Evolutionary conservation across 2,329 filamentous ascomycete genomes (phyloP).

Genomic region (Hymenoscyphus linearis): DNA sequence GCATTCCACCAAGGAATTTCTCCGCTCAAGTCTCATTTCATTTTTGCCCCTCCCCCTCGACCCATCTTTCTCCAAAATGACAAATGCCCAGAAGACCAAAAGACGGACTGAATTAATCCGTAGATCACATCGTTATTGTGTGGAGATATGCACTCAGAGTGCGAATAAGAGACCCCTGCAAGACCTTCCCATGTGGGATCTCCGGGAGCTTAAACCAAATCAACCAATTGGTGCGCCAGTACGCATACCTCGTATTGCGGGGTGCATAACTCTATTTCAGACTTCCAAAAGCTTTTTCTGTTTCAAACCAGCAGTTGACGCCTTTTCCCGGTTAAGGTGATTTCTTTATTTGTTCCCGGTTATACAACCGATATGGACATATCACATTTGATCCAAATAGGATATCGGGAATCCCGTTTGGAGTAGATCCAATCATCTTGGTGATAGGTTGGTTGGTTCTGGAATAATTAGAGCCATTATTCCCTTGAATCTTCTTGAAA

Average conservation of each 20-base stretch:
- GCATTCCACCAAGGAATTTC: neutral
- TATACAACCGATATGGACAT: too few species aligned
- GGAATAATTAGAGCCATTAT: too few species aligned
- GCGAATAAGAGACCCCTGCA: neutral
- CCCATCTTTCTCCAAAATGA: neutral
- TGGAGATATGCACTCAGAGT: neutral
- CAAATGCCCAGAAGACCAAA: neutral
- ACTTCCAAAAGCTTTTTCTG: neutral
- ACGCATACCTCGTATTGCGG: neutral
- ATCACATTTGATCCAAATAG: too few species aligned
- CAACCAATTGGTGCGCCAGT: neutral
- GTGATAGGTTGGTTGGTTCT: too few species aligned
- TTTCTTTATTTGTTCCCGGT: too few species aligned
- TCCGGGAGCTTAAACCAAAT: neutral
- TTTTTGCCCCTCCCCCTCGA: neutral
- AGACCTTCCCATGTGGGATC: neutral
- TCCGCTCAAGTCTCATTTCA: neutral
- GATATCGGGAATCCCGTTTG: too few species aligned
- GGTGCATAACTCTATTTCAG: neutral
- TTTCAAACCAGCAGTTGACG: neutral
- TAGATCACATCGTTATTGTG: neutral
- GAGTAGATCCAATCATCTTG: too few species aligned
- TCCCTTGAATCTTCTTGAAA: too few species aligned
- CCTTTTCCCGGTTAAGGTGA: too few species aligned
- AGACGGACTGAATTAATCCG: neutral